These are phyloP conservation scores for Wickerhamomyces pijperi DNA, from an alignment of 805 yeast genomes.

Conservation along the genomic window DNA sequence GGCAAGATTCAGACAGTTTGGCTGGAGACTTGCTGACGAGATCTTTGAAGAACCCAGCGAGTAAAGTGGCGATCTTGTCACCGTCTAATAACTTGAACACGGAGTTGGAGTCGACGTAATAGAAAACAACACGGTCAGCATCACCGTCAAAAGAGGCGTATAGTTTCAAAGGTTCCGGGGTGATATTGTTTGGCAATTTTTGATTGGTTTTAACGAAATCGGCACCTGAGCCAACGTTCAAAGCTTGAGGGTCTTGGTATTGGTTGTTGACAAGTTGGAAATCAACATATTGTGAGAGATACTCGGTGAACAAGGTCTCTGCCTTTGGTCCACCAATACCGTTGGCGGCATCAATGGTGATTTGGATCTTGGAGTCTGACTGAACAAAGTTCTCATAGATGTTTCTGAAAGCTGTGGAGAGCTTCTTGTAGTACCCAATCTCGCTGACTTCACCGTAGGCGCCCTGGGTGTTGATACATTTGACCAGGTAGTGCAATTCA, in stretches of 20 bases:
- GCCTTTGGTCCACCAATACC: constrained; percentile 91
- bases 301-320: constrained; percentile 30
- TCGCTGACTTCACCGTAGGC: constrained; percentile 53
- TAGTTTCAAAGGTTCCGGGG: constrained; percentile 33
- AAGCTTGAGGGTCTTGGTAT: constrained; percentile 38
- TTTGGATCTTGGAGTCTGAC: constrained; percentile 21
- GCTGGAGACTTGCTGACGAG: constrained; percentile 35
- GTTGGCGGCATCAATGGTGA: constrained; percentile 84
- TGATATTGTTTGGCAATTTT: constrained; percentile 52
- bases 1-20: too few species aligned
- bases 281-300: constrained; percentile 30
- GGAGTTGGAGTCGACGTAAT: constrained; percentile 30
- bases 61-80: constrained; percentile 81
- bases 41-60: constrained; percentile 56
- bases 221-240: constrained; percentile 86
- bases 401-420: constrained; percentile 39
- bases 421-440: constrained; percentile 57
- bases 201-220: constrained; percentile 92
- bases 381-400: constrained; percentile 25
- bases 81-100: constrained; percentile 70
- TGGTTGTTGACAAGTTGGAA: constrained; percentile 43
- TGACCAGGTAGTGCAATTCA: constrained; percentile 79
- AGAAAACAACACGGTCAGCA: constrained; percentile 89
- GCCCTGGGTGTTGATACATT: constrained; percentile 50
- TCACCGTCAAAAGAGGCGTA: constrained; percentile 93